These are phyloP conservation scores for Hymenoscyphus occultus DNA, from an alignment of 2,329 filamentous ascomycete genomes.

Conservation along the genomic window DNA sequence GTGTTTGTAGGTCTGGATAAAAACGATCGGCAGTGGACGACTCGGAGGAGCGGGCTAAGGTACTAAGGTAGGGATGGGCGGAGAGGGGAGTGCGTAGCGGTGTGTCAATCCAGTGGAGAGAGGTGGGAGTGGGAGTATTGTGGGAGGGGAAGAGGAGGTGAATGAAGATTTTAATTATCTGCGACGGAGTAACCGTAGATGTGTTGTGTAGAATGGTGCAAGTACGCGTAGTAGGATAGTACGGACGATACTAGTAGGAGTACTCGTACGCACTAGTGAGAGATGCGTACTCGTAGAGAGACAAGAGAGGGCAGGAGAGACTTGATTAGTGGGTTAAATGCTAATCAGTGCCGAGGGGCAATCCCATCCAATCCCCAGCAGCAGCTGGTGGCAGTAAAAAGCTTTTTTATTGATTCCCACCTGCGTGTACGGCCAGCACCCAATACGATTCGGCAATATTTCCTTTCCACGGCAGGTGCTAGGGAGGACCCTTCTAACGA, in stretches of 20 bases:
- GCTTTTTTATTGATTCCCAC: slow-evolving; percentile 4
- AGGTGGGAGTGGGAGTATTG: background rate
- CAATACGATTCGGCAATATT: background rate
- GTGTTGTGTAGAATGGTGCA: background rate
- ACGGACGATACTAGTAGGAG: background rate
- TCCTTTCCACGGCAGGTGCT: background rate
- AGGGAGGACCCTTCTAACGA: background rate
- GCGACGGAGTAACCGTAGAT: background rate
- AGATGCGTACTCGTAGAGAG: background rate
- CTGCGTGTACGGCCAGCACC: background rate
- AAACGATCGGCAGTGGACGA: slow-evolving; percentile 1
- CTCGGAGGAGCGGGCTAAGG: background rate
- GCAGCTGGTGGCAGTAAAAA: background rate
- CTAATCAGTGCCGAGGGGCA: background rate
- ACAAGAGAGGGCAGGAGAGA: background rate
- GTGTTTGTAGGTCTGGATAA: background rate
- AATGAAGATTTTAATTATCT: background rate
- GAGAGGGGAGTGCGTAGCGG: background rate
- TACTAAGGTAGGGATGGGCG: background rate
- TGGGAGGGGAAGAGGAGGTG: background rate
- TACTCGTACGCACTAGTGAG: background rate
- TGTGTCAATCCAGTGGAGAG: background rate
- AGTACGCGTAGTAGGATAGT: background rate
- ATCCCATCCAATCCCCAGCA: background rate
- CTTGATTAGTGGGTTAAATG: background rate